Evolutionary conservation across 495 filamentous ascomycete genomes (phyloP).

Genomic region (Neurospora intermedia): DNA sequence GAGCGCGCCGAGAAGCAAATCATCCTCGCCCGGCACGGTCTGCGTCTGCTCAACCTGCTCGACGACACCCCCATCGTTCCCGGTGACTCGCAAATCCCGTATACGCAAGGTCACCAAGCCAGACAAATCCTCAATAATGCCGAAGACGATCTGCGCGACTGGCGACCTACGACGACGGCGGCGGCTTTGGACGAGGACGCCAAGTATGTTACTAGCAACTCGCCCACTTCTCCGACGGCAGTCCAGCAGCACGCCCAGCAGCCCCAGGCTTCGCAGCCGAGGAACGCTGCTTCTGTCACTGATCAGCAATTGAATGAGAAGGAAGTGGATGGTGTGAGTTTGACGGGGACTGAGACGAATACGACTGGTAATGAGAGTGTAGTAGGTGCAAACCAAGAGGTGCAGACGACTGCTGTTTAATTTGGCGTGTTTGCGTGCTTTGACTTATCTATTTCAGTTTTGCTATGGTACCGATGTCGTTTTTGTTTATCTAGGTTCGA

Average conservation of each 20-base stretch:
- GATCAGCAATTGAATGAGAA: background rate
- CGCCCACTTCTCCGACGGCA: background rate
- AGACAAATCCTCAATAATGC: slow-evolving; percentile 85
- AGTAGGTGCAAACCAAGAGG: background rate
- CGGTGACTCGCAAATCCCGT: slow-evolving; percentile 60
- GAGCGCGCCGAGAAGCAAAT: slow-evolving; percentile 95
- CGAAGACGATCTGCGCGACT: slow-evolving; percentile 73
- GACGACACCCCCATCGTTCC: slow-evolving; percentile 87
- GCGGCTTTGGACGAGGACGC: background rate
- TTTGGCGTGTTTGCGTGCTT: background rate
- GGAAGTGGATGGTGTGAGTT: slow-evolving; percentile 3
- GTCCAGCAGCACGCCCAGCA: background rate
- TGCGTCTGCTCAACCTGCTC: slow-evolving; percentile 73
- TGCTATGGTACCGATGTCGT: slow-evolving; percentile 6
- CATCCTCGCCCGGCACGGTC: slow-evolving; percentile 80
- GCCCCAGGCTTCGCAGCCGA: background rate
- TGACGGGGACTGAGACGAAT: background rate
- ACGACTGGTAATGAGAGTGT: background rate
- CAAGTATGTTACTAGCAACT: slow-evolving; percentile 1
- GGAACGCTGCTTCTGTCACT: background rate
- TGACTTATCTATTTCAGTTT: background rate
- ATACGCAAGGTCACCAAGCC: slow-evolving; percentile 52
- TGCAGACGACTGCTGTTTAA: background rate
- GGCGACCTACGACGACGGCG: slow-evolving; percentile 32
- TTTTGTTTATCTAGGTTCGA: background rate